Conservation (phyloP, 2,329 filamentous ascomycete genomes). For the Talaromyces amestolkiae region DNA sequence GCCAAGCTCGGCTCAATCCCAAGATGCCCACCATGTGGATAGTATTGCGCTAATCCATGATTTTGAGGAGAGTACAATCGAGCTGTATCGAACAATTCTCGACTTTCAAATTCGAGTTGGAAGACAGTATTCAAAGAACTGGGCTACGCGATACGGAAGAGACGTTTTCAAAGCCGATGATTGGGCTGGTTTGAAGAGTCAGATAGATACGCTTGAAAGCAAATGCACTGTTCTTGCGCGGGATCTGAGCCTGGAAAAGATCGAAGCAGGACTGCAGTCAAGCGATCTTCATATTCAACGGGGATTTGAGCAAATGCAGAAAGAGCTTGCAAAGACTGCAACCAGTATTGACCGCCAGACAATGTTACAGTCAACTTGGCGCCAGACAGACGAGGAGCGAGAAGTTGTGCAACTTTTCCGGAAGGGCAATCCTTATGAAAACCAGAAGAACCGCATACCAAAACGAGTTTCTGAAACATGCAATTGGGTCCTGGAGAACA, state of each 20-base stretch:
- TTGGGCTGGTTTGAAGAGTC: background rate
- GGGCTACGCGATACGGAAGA: slow-evolving; percentile 1
- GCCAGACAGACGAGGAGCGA: slow-evolving; percentile 6
- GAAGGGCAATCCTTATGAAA: slow-evolving; percentile 2
- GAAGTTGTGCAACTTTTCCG: background rate
- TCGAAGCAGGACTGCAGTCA: background rate
- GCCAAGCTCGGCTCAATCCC: background rate
- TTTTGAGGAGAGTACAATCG: background rate
- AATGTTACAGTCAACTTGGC: slow-evolving; percentile 6
- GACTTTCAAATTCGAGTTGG: background rate
- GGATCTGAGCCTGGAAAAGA: background rate
- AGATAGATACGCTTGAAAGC: background rate
- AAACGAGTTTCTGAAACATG: slow-evolving; percentile 1
- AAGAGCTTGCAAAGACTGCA: background rate
- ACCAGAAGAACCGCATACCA: slow-evolving; percentile 7
- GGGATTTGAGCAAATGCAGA: background rate
- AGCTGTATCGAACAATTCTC: background rate
- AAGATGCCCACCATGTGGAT: background rate
- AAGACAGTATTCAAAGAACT: background rate
- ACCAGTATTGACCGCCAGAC: background rate
- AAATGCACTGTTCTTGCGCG: background rate
- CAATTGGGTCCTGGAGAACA: slow-evolving; percentile 4
- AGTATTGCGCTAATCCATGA: background rate
- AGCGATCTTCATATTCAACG: background rate
- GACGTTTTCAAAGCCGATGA: background rate